Percentiles rank a stretch among this genome's conserved stretches.
Evolutionary conservation across 306 rosid genomes (phyloP).

Genomic region (Prinsepia uniflora): DNA sequence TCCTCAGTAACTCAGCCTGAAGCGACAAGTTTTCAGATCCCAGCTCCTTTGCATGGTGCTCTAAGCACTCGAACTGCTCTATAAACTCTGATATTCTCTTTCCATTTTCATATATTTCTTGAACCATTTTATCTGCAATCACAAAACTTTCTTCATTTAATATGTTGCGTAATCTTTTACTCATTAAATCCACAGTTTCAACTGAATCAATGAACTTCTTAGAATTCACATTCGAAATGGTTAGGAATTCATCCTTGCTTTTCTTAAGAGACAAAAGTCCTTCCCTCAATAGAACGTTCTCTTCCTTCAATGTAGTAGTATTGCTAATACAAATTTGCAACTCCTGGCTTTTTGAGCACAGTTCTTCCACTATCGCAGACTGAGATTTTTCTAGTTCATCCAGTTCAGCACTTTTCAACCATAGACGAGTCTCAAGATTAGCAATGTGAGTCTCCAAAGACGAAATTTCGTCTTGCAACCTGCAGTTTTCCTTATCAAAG

Average conservation of each 20-base stretch:
- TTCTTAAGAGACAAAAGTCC: constrained; percentile 31
- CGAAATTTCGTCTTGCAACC: constrained; percentile 31
- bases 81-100: constrained; percentile 32
- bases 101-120: constrained; percentile 31
- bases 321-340: constrained; percentile 20
- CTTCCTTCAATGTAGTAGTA: constrained; percentile 30
- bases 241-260: constrained; percentile 31
- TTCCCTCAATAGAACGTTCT: constrained; percentile 37
- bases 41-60: constrained; percentile 43
- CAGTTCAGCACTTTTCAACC: constrained; percentile 30
- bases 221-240: constrained; percentile 25
- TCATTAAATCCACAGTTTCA: constrained; percentile 26
- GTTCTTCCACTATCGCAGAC: constrained; percentile 27
- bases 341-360: constrained; percentile 32
- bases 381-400: constrained; percentile 37
- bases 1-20: constrained; percentile 61
- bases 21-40: constrained; percentile 38
- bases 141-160: constrained; percentile 27
- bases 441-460: constrained; percentile 25
- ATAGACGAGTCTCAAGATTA: constrained; percentile 33
- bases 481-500: constrained; percentile 31
- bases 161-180: constrained; percentile 21
- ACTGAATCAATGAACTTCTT: constrained; percentile 29
- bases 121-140: constrained; percentile 29
- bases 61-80: constrained; percentile 39